Conservation (phyloP, 164 flowering plant genomes). For the Taxillus chinensis region DNA sequence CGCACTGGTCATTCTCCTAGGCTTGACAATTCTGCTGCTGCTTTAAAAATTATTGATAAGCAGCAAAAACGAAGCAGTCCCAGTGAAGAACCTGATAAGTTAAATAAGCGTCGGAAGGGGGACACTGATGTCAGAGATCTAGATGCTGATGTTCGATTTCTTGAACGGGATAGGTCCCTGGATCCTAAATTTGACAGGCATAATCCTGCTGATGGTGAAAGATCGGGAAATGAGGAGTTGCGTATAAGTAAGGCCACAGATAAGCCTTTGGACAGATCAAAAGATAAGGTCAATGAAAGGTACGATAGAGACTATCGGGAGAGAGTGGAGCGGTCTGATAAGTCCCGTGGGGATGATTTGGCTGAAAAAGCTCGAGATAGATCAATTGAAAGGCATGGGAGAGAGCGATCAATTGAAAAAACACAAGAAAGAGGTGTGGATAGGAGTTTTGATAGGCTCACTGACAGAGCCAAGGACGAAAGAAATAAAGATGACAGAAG, state of each 20-base stretch:
- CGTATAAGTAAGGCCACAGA: constrained; percentile 31
- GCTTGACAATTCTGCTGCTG: constrained; percentile 33
- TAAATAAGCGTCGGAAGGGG: constrained; percentile 67
- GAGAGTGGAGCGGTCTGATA: constrained; percentile 56
- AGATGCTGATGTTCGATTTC: constrained; percentile 45
- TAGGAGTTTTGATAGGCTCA: constrained; percentile 44
- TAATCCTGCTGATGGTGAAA: constrained; percentile 39
- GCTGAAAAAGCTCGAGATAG: constrained; percentile 63
- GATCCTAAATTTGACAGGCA: constrained; percentile 40
- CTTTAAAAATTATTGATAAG: constrained; percentile 54
- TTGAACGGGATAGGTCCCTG: constrained; percentile 54
- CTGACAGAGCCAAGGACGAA: constrained; percentile 57
- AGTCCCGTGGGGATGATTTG: constrained; percentile 55
- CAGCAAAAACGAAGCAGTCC: constrained; percentile 67
- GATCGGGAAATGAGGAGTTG: constrained; percentile 43
- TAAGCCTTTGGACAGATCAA: constrained; percentile 49
- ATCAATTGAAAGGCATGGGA: constrained; percentile 74
- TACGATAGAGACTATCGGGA: constrained; percentile 74
- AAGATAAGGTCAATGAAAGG: constrained; percentile 70
- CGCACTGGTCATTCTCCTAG: constrained; percentile 58
- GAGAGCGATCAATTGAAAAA: constrained; percentile 84
- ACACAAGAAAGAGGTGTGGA: constrained; percentile 45
- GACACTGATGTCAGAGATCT: constrained; percentile 65
- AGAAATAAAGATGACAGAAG: constrained; percentile 62
- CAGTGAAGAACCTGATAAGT: constrained; percentile 61